Evolutionary conservation across 2,329 filamentous ascomycete species (phyloP).

Genomic region (Lecanicillium sp.): DNA sequence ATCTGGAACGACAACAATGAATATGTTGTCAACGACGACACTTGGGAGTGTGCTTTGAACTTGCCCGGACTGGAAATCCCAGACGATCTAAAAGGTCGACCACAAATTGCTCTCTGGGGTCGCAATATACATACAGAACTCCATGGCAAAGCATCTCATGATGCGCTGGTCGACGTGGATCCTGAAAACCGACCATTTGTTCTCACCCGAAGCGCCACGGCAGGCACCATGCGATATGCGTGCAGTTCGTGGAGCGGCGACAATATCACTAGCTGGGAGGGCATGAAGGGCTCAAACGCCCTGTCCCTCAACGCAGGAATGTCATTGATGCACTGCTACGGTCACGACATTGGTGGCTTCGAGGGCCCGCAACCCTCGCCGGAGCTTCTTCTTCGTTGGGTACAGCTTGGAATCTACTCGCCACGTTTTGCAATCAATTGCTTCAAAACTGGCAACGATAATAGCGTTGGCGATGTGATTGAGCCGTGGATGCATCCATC

Average conservation of each 20-base stretch:
- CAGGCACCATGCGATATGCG: conserved; percentile 61
- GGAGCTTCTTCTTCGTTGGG: conserved; percentile 64
- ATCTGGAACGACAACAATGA: conserved; percentile 81
- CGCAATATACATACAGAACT: conserved; percentile 62
- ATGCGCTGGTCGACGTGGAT: conserved; percentile 50
- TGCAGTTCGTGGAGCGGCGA: conserved; percentile 69
- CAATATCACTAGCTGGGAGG: conserved; percentile 65
- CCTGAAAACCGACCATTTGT: conserved; percentile 58
- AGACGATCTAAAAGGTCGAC: conserved; percentile 26
- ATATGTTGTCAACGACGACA: conserved; percentile 57
- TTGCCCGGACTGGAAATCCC: conserved; percentile 25
- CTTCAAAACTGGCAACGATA: conserved; percentile 64
- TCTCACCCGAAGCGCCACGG: conserved; percentile 61
- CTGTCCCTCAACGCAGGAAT: conserved; percentile 60
- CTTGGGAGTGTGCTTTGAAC: conserved; percentile 54
- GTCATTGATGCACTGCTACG: conserved; percentile 60
- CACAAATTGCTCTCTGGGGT: conserved; percentile 59
- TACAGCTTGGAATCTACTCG: conserved; percentile 62
- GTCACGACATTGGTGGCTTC: conserved; percentile 69
- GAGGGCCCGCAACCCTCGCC: conserved; percentile 65
- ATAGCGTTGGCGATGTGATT: conserved; percentile 61
- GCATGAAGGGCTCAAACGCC: conserved; percentile 64
- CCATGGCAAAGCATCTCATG: conserved; percentile 62
- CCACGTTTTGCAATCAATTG: conserved; percentile 70
- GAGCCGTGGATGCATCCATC: conserved; percentile 73